Base-by-base conservation (phyloP, 2,329 filamentous ascomycete species). In the Orbilia javanica region DNA sequence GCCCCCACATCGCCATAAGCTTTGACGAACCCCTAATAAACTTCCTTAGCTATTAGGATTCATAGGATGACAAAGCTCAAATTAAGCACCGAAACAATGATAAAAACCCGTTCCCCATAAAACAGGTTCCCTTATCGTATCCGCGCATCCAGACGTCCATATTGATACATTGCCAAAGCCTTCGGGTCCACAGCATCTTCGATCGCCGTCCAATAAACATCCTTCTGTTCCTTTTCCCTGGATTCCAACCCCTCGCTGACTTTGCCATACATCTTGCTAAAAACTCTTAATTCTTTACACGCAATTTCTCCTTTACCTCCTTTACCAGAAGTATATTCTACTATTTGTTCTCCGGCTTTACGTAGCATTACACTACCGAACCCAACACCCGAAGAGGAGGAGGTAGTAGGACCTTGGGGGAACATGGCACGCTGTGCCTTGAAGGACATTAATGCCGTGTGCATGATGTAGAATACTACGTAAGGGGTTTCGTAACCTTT, bases 281-380 rank as follows among this genome's bases (percentile, higher is more conserved):
- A 69, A 1, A 69, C 36, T n/a, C 39, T 69, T 36, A 69, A 60
- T 22, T 69, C 65, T 27, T 57, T 60, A 60, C 65, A 48, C 10
- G 65, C 52, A 15, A 69, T 13, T 10, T 57, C 36, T 13, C 52
- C 52, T 36, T 57, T 57, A 4, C 52, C 52, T 34, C 29, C 52
- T 42, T 57, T 57, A 13, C 15, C 25, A 27, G 46, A 31, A 27
- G 27, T 44, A 63, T 36, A 60, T 11, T 69, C 65, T 15, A 25
- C 8, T 18, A 69, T 60, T 20, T 60, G 52, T 18, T 60, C 42
- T 2, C 25, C 65, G 2, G 65, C 13, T 13, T n/a, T 22, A 10
- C 44, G 13, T 8, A 60, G 22, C 52, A 69, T 60, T 36, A 46
- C 3, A 20, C 65, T 60, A 1, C 65, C 50, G 44, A 36, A 15